Base-by-base conservation (phyloP, 192 early-diverging fungal genomes). In the Coemansia sp. region DNA sequence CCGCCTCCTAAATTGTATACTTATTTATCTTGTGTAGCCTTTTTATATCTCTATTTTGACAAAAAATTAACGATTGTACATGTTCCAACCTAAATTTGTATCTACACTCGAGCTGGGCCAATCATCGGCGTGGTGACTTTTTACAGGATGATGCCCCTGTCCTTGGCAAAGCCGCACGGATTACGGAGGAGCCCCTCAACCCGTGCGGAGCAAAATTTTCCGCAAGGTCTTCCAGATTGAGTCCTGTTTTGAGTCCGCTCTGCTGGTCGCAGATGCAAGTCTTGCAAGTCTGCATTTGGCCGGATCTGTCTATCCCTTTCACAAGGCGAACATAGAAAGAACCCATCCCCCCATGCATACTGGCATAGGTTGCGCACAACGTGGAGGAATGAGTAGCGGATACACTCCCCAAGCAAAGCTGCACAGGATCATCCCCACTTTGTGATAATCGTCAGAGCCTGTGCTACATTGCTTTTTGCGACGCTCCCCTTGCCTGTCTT, bases 21-120 rank as follows among this genome's bases (percentile, higher is more conserved):
- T 59, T 41, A 59, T 59, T 29, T 58, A 5, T n/a, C 56, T 53
- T 59, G 56, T 59, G 56, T 59, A 59, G 56, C 56, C 32, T 59
- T 53, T 41, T 41, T 29, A 27, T 27, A 48, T 20, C 22, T 46
- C 13, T 51, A 19, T 53, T 53, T 53, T 7, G 8, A 24, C 5
- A 12, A 27, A 13, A 29, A 2, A 12, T 12, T 53, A 53, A 53
- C 24, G 10, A 53, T 27, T 53, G 51, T 53, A 53, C 24, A 53
- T 53, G 51, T 8, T 8, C 29, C 51, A 29, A 20, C 19, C 46
- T 48, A 48, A 48, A 48, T 48, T 48, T 20, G 46, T 48, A 48
- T 48, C 46, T 48, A 48, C 46, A 20, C 46, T 48, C 46, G 9
- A 48, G 22, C 22, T 20, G 11, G 24, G 51, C 51, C 24, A 53